Evolutionary conservation across 345 rosid species (phyloP).

Genomic region (Murraya koenigii): DNA sequence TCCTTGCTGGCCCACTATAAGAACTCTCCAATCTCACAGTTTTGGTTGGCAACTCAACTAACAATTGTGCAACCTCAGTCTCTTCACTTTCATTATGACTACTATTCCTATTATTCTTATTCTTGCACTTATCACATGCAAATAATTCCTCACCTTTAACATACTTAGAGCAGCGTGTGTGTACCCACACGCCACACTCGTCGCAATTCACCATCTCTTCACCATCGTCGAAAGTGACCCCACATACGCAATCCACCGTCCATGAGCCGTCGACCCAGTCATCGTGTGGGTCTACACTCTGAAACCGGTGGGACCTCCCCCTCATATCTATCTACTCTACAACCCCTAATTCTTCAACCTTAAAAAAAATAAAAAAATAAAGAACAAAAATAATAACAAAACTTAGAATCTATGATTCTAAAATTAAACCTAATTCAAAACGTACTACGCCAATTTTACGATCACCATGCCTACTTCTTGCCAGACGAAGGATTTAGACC

Average conservation of each 20-base stretch:
- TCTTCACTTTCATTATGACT: conserved; percentile 48
- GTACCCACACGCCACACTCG: conserved; percentile 98
- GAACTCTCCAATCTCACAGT: conserved; percentile 65
- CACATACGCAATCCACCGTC: conserved; percentile 95
- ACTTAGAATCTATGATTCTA: not conserved
- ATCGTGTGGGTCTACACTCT: conserved; percentile 61
- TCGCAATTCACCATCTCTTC: conserved; percentile 99
- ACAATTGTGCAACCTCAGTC: conserved; percentile 87
- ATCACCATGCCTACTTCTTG: not conserved
- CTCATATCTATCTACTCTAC: conserved; percentile 32
- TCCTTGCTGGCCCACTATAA: conserved; percentile 21
- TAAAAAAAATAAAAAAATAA: too few relatives aligned
- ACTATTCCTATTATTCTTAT: conserved; percentile 38
- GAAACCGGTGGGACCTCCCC: conserved; percentile 63
- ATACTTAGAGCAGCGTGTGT: conserved; percentile 87
- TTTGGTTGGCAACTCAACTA: conserved; percentile 88
- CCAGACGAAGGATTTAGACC: not conserved
- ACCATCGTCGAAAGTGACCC: conserved; percentile 90
- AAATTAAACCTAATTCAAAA: conserved; percentile 4
- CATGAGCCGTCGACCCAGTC: conserved; percentile 96
- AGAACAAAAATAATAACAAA: not conserved
- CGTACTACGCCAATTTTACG: not conserved
- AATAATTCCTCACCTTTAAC: conserved; percentile 79
- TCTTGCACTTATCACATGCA: conserved; percentile 82
- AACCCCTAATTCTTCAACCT: conserved; percentile 4